Percentiles rank a stretch among this genome's conserved stretches.
Conservation (phyloP, 192 early-diverging fungal genomes). For the Dimargaris cristalligena region DNA sequence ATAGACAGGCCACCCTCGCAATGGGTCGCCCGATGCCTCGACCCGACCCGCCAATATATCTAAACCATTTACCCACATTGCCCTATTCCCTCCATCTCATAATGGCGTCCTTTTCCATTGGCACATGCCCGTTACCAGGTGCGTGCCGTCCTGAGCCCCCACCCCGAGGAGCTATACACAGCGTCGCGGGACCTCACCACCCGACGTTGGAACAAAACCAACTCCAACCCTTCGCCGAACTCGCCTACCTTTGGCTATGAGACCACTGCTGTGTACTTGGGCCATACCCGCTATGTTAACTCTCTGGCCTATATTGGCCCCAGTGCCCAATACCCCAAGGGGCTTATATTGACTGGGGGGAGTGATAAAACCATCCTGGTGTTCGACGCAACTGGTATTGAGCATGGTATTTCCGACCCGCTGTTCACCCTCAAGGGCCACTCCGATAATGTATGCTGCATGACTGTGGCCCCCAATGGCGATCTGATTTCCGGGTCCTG, state of each 20-base stretch:
- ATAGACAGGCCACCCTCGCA: too few relatives aligned
- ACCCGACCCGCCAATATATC: too few relatives aligned
- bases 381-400: neutral
- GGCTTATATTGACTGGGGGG: slow-evolving; percentile 3
- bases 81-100: too few relatives aligned
- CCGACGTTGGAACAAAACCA: neutral
- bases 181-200: slow-evolving; percentile 4
- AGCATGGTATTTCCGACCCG: slow-evolving; percentile 20
- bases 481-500: slow-evolving; percentile 88
- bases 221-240: neutral
- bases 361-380: slow-evolving; percentile 4
- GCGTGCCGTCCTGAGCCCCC: slow-evolving; percentile 5
- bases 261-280: slow-evolving; percentile 1
- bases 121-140: neutral
- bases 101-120: too few relatives aligned
- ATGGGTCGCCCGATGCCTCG: too few relatives aligned
- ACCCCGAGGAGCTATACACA: slow-evolving; percentile 1
- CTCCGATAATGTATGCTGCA: slow-evolving; percentile 67
- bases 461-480: slow-evolving; percentile 39
- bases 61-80: too few relatives aligned
- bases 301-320: neutral
- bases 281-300: slow-evolving; percentile 6
- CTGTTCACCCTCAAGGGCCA: slow-evolving; percentile 63
- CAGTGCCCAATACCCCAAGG: slow-evolving; percentile 1
- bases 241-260: neutral